Base-by-base conservation (phyloP, 371 early-diverging fungal genomes). In the Haplosporangium sp. region DNA sequence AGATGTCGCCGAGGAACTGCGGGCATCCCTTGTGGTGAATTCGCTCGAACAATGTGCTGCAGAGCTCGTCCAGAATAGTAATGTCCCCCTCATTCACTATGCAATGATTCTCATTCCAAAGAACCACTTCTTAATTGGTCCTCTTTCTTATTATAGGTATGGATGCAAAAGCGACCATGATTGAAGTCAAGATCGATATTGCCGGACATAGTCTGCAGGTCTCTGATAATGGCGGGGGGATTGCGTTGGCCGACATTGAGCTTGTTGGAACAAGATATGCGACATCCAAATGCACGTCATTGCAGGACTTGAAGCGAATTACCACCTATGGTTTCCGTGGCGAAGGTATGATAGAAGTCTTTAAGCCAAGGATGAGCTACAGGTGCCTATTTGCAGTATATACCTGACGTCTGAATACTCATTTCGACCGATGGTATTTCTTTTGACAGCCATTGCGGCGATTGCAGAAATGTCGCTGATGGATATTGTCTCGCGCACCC, bases 281-380 rank as follows among this genome's bases (percentile, higher is more conserved):
- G 6, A 88, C 90, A 0, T 88, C 92, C 10, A 90, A 89, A 64
- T 84, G 84, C 50, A 82, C 82, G 23, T 71, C 77, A 1, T 50
- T 86, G 0, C 48, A 73, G 20, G 89, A 89, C 60, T 67, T 87
- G 1, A 67, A 83, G 12, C 64, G 74, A 6, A 65, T 84, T 14
- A 64, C 64, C 8, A 85, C 91, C 1, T 90, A 86, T 81, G 93
- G 93, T n/a, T 93, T 87, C 59, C 85, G 91, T 4, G 93, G 93
- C 3, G 90, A 91, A 89, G 91, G 91, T 90, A 64, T n/a, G 11
- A 0, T 5, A 0, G 10, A 6, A n/a, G 12, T 18, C 18, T 13
- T 36, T 3, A 37, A 41, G 54, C 29, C 29, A 29, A 29, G 29
- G 29, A 29, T 29, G 29, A 29, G 29, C 4, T 29, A 29, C 29